These are phyloP conservation scores for Amanita exitialis DNA, from an alignment of 768 basidiomycete species.

Conservation along the genomic window DNA sequence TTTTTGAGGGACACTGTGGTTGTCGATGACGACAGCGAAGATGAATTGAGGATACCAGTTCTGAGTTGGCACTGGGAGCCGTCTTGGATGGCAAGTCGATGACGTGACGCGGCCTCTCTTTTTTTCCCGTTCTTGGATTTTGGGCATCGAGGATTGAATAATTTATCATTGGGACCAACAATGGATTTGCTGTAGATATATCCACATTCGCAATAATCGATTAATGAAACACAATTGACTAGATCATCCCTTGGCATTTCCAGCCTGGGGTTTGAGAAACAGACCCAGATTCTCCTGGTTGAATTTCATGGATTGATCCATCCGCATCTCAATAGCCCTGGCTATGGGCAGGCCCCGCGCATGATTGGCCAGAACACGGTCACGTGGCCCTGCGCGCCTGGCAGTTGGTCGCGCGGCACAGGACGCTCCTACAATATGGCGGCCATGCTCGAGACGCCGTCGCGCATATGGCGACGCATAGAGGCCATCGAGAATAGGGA, in stretches of 20 bases:
- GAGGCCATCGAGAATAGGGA: conserved; percentile 62
- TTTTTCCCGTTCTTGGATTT: neutral
- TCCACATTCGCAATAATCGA: no score
- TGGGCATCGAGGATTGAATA: neutral
- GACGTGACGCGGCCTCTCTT: neutral
- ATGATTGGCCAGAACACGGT: no score
- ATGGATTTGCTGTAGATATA: neutral
- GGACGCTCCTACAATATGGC: conserved; percentile 24
- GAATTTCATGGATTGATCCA: no score
- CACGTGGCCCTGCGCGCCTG: neutral
- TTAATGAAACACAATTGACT: no score
- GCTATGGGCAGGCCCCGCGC: no score
- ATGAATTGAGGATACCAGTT: conserved; percentile 4
- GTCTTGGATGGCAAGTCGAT: neutral
- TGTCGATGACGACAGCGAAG: neutral
- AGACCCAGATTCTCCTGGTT: no score
- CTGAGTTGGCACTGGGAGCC: conserved; percentile 1
- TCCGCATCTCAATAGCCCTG: no score
- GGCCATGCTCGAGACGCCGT: conserved; percentile 67
- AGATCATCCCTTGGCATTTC: no score
- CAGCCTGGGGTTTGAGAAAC: no score
- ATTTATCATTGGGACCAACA: neutral
- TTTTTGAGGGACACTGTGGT: conserved; percentile 3
- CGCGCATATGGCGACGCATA: conserved; percentile 77
- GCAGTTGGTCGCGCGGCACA: neutral